Evolutionary conservation across 2,329 filamentous ascomycete genomes (phyloP).

Genomic region (Aspergillus texensis): DNA sequence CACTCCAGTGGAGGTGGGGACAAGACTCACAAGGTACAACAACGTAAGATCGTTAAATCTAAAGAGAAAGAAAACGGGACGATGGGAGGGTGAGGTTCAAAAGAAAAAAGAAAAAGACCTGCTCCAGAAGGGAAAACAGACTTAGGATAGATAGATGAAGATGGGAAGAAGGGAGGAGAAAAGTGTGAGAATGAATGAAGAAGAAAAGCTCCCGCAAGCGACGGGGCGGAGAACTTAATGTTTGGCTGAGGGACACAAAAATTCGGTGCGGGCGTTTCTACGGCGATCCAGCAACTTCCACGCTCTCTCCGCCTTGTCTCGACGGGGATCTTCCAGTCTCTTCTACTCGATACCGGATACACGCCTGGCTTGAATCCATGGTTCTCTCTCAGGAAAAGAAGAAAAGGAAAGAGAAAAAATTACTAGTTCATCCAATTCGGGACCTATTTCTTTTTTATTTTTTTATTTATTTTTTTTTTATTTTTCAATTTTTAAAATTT

Average conservation of each 20-base stretch:
- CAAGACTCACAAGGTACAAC: conserved; percentile 6
- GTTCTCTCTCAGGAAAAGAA: neutral
- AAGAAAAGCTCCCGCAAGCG: conserved; percentile 14
- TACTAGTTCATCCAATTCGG: no score
- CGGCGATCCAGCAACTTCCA: conserved; percentile 45
- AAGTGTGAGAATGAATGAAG: conserved; percentile 18
- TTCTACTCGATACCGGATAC: neutral
- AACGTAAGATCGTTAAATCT: conserved; percentile 4
- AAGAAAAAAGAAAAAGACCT: conserved; percentile 15
- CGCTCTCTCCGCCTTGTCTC: conserved; percentile 11
- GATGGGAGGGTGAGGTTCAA: conserved; percentile 19
- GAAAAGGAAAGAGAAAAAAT: neutral
- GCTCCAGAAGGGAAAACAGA: conserved; percentile 1
- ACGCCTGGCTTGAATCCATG: neutral
- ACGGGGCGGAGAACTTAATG: conserved; percentile 33
- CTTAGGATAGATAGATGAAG: conserved; percentile 12
- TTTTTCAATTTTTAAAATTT: neutral
- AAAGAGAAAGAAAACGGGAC: conserved; percentile 14
- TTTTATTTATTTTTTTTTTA: neutral
- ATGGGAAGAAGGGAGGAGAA: conserved; percentile 16
- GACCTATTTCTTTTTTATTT: neutral
- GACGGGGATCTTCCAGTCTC: conserved; percentile 10
- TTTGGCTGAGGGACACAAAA: conserved; percentile 28
- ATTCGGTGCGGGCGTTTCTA: conserved; percentile 38
- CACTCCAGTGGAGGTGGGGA: neutral